Percentiles rank a stretch among this genome's conserved stretches.
phyloP scores from a whole-genome alignment of 2,329 filamentous ascomycete species.

The Amphichorda felina region DNA sequence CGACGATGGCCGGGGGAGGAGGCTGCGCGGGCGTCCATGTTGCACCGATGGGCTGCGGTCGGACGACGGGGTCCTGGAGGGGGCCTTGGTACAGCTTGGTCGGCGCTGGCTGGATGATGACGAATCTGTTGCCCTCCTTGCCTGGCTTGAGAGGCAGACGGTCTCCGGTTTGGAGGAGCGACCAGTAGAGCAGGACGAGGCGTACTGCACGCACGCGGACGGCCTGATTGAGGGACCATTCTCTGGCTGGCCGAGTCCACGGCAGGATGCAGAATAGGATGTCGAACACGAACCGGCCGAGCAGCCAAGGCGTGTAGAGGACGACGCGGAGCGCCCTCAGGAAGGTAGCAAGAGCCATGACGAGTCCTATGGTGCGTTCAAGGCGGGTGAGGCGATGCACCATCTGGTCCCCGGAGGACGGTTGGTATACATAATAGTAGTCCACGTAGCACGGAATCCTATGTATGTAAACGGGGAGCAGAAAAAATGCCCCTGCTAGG shows the following conservation, averaged over 20 bases:
- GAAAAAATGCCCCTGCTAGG: no score
- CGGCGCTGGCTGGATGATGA: conserved; percentile 6
- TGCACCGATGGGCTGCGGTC: conserved; percentile 8
- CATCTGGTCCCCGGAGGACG: no score
- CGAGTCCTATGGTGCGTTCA: no score
- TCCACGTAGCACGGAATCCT: no score
- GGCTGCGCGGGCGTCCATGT: conserved; percentile 12
- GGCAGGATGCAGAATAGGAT: background rate
- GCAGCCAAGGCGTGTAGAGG: conserved; percentile 1
- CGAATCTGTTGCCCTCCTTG: conserved; percentile 11
- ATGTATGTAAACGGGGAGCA: no score
- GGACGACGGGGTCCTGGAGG: conserved; percentile 5
- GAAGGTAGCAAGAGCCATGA: background rate
- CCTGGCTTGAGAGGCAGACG: conserved; percentile 7
- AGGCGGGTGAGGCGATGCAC: no score
- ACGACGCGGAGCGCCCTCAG: no score
- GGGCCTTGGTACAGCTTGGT: conserved; percentile 8
- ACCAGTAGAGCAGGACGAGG: conserved; percentile 4
- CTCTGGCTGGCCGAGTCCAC: no score
- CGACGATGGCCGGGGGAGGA: conserved; percentile 3
- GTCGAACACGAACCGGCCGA: background rate
- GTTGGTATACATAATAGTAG: no score
- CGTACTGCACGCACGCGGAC: conserved; percentile 5
- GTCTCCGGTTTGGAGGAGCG: conserved; percentile 3
- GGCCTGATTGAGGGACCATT: conserved; percentile 5